Base-by-base conservation (phyloP, 345 rosid genomes). In the Cardamine resedifolia region DNA sequence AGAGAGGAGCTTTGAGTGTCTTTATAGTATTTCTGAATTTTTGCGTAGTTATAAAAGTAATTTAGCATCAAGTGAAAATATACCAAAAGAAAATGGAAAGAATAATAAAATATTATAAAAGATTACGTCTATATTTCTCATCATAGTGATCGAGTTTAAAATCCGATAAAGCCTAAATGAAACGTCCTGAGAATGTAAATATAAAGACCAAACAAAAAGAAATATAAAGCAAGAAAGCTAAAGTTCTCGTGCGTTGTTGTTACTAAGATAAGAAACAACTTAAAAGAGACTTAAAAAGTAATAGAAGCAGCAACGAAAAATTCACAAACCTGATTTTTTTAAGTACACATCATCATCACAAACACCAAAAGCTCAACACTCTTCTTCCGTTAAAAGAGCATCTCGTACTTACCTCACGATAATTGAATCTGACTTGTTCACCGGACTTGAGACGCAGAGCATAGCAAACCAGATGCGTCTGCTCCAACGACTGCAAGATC, bases 391-490 rank as follows among this genome's bases (percentile, higher is more conserved):
- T 7, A 11, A 60, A 24, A 60, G 34, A 24, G 23, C 19, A 14
- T 47, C 30, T 28, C 41, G 4, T 61, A 39, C 49, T 60, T 23
- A 39, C 49, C 65, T 39, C 52, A 16, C 14, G 11, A 38, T 59
- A 12, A 44, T 67, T 68, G 55, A 72, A 12, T 50, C 15, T 75
- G 44, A 58, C 23, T 27, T 60, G 63, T 36, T 88, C 78, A 88
- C 58, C 91, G 86, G 23, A 85, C 78, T 78, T 88, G 99, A 48
- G 99, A 77, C 9, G 93, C 88, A 67, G 97, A 95, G 66, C 99
- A 89, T 8, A 88, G 80, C 85, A 94, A 75, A 51, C 98, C 98
- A 2, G 98, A 91, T 43, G 98, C 97, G 79, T 94, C 97, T 45
- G 95, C 91, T 3, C 98, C 97, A 7, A 94, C 79, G 19, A 85